phyloP scores from a whole-genome alignment of 2,329 filamentous ascomycete species.

The Nemania diffusa region DNA sequence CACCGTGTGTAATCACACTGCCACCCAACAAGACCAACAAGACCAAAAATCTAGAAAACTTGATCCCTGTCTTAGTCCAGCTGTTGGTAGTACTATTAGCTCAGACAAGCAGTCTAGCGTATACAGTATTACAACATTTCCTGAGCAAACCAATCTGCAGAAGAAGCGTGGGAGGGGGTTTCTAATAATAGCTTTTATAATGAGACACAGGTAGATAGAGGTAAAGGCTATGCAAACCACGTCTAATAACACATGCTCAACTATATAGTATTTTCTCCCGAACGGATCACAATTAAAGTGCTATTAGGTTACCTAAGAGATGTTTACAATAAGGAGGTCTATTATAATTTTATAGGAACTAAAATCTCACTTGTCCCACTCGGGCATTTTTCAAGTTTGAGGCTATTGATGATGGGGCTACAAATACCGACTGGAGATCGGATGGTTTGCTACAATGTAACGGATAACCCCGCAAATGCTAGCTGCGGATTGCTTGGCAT shows the following conservation, averaged over 20 bases:
- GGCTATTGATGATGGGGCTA: background rate
- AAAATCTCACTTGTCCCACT: background rate
- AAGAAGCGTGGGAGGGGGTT: background rate
- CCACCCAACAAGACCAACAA: background rate
- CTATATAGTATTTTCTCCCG: background rate
- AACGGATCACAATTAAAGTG: background rate
- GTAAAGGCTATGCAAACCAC: background rate
- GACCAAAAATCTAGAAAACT: background rate
- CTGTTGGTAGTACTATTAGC: background rate
- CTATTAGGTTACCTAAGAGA: background rate
- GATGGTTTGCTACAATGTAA: constrained; percentile 2
- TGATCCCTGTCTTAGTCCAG: background rate
- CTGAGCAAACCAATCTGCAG: background rate
- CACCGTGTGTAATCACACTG: background rate
- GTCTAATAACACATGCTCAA: background rate
- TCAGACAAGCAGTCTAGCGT: background rate
- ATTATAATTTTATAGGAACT: background rate
- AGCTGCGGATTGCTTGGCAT: background rate
- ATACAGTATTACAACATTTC: background rate
- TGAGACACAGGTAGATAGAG: background rate
- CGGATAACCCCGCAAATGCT: constrained; percentile 23
- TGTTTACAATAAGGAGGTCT: background rate
- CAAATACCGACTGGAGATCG: too few relatives aligned
- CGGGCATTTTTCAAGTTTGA: background rate
- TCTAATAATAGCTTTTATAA: constrained; percentile 18